These are phyloP conservation scores for Schizochytrium sp. DNA, from an alignment of 108 stramenopile species.

Conservation along the genomic window DNA sequence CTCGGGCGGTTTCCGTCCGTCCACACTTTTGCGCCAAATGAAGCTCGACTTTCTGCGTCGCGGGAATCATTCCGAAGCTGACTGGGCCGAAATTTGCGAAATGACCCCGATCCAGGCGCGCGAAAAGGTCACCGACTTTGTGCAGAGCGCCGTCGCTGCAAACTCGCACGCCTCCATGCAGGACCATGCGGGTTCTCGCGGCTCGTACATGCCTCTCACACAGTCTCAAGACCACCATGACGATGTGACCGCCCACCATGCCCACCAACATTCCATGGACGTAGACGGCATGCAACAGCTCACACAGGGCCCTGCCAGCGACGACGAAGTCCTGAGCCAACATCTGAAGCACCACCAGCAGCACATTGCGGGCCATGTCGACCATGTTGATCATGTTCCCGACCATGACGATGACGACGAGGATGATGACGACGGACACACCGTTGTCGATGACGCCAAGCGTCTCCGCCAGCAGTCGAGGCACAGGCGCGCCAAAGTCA, in stretches of 20 bases:
- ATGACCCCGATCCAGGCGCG: background rate
- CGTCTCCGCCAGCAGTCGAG: background rate
- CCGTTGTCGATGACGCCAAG: background rate
- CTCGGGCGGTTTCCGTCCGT: background rate
- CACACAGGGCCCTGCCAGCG: background rate
- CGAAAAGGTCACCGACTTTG: background rate
- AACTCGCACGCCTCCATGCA: background rate
- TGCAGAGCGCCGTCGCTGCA: background rate
- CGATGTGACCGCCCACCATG: too few species aligned
- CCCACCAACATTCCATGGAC: too few species aligned
- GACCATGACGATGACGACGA: background rate
- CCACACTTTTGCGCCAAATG: background rate
- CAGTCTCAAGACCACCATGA: too few species aligned
- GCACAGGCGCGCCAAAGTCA: background rate
- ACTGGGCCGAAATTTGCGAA: background rate
- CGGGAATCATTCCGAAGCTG: background rate
- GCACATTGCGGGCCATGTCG: background rate
- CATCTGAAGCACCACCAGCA: background rate
- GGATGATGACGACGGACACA: background rate
- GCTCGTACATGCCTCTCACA: too few species aligned
- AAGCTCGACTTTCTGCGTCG: background rate
- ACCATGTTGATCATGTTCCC: background rate
- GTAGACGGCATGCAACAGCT: background rate
- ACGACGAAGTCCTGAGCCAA: background rate
- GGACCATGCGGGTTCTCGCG: too few species aligned